Evolutionary conservation across 2,329 filamentous ascomycete species (phyloP).

Genomic region (Xylaria sp.): DNA sequence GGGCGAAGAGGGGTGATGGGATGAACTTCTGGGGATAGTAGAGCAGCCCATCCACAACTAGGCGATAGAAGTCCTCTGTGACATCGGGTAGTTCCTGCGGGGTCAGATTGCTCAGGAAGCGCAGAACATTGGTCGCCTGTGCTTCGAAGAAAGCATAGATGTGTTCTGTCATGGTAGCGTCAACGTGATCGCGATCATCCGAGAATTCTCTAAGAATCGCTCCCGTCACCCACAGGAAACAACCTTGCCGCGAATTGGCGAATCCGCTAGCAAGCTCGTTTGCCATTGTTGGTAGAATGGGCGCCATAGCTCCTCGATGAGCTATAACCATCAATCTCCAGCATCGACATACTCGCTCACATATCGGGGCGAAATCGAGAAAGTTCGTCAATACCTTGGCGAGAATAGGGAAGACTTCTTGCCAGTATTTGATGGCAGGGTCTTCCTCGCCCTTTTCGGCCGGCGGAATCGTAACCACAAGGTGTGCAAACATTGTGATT

Average conservation of each 20-base stretch:
- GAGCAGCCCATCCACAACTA: conserved; percentile 83
- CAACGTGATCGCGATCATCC: conserved; percentile 79
- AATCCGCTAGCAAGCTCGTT: conserved; percentile 86
- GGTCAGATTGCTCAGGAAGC: conserved; percentile 79
- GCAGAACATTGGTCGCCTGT: conserved; percentile 83
- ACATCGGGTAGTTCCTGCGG: conserved; percentile 70
- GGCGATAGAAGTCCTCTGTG: conserved; percentile 94
- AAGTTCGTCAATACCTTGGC: conserved; percentile 85
- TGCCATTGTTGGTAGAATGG: conserved; percentile 77
- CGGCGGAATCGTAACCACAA: conserved; percentile 62
- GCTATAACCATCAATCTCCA: conserved; percentile 97
- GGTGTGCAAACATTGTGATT: conserved; percentile 83
- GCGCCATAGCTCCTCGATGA: conserved; percentile 82
- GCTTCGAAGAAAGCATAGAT: conserved; percentile 95
- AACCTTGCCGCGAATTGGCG: conserved; percentile 78
- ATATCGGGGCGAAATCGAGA: conserved; percentile 76
- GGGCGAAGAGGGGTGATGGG: conserved; percentile 68
- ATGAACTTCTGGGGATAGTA: conserved; percentile 87
- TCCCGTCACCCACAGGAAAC: conserved; percentile 97
- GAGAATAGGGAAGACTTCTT: conserved; percentile 85
- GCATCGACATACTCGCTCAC: conserved; percentile 88
- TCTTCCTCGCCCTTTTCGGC: conserved; percentile 69
- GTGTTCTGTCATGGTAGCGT: conserved; percentile 72
- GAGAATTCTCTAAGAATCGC: conserved; percentile 94
- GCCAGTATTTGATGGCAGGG: conserved; percentile 92